phyloP scores from a whole-genome alignment of 768 basidiomycete species.

The Grammothele lineata region DNA sequence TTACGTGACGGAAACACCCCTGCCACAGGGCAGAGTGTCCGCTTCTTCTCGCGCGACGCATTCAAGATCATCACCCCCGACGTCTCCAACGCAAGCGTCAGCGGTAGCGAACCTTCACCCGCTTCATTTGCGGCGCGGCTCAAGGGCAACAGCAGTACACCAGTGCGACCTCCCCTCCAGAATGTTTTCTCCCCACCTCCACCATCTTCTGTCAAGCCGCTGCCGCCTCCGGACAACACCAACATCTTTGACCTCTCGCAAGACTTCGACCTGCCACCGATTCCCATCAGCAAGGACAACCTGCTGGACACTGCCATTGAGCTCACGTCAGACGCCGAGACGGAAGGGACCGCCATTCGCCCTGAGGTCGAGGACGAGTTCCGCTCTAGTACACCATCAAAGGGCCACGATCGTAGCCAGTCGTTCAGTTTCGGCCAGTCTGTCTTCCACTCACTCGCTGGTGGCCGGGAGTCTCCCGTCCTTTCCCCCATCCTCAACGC shows the following conservation, averaged over 20 bases:
- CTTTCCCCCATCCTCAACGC: conserved; percentile 19
- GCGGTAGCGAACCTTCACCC: conserved; percentile 27
- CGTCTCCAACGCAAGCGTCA: conserved; percentile 38
- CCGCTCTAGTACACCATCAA: conserved; percentile 12
- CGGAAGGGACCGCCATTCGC: conserved; percentile 8
- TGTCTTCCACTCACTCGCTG: conserved; percentile 50
- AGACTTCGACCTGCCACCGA: conserved; percentile 46
- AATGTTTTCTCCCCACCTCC: conserved; percentile 41
- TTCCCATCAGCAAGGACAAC: conserved; percentile 29
- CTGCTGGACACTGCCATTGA: conserved; percentile 36
- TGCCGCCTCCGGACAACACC: conserved; percentile 41
- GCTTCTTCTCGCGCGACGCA: conserved; percentile 70
- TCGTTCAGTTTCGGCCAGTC: conserved; percentile 67
- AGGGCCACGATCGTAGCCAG: conserved; percentile 48
- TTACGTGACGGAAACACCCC: conserved; percentile 68
- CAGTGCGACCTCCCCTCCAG: conserved; percentile 32
- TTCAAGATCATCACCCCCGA: conserved; percentile 67
- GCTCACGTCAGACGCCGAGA: conserved; percentile 26
- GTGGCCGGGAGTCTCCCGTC: conserved; percentile 5
- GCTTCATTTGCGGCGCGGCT: conserved; percentile 25
- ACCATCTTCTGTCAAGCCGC: conserved; percentile 32
- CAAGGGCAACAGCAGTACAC: conserved; percentile 27
- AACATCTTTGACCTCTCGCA: conserved; percentile 59
- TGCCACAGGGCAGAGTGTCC: conserved; percentile 74
- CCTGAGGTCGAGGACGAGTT: conserved; percentile 6